phyloP scores from a whole-genome alignment of 257 asterid species.

The Ajuga chamaepitys region DNA sequence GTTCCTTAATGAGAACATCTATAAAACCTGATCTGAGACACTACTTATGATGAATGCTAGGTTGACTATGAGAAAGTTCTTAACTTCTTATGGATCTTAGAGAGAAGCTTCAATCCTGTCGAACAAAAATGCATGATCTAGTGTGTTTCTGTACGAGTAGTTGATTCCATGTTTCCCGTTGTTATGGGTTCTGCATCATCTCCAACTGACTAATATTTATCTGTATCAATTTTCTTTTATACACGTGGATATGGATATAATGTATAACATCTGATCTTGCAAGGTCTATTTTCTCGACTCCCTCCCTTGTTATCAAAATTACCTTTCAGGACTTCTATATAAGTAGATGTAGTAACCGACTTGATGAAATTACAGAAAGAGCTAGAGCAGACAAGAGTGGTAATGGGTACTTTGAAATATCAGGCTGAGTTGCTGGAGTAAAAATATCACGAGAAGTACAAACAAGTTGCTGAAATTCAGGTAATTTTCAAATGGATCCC shows the following conservation, averaged over 20 bases:
- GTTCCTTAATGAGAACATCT: conserved; percentile 5
- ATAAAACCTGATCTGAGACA: conserved; percentile 14
- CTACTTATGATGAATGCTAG: conserved; percentile 36
- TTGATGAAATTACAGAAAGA: conserved; percentile 94
- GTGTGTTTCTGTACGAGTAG: conserved; percentile 41
- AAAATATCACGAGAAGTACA: conserved; percentile 92
- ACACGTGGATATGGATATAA: background rate
- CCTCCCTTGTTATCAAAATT: conserved; percentile 17
- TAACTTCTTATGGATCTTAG: conserved; percentile 77
- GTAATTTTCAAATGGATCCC: conserved; percentile 24
- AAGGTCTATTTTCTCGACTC: background rate
- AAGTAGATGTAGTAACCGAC: conserved; percentile 96
- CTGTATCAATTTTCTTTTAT: background rate
- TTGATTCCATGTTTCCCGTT: conserved; percentile 12
- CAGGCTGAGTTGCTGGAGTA: conserved; percentile 83
- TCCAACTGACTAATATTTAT: background rate
- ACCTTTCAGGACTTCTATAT: conserved; percentile 70
- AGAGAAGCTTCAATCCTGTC: conserved; percentile 89
- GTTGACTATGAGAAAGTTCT: conserved; percentile 67
- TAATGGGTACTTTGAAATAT: conserved; percentile 50
- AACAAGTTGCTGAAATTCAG: conserved; percentile 85
- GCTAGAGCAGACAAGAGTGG: conserved; percentile 87
- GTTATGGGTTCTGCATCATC: background rate
- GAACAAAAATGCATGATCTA: conserved; percentile 97
- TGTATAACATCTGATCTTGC: background rate